Conservation (phyloP, 305 asterid genomes). For the Fraxinus latifolia region DNA sequence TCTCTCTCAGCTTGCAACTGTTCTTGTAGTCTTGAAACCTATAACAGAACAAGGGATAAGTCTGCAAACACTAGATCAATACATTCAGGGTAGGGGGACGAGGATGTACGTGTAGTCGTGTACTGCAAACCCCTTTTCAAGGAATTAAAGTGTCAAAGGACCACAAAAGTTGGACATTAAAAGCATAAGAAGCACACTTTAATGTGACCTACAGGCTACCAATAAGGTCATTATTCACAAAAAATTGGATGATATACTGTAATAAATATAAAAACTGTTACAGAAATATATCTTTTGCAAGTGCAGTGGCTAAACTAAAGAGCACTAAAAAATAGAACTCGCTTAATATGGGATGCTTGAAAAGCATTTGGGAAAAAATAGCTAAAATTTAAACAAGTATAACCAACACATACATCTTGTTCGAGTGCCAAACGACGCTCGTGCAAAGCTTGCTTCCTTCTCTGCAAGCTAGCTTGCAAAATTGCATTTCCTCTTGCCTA, state of each 20-base stretch:
- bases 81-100: background rate
- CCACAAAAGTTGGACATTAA: background rate
- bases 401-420: constrained; percentile 72
- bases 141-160: background rate
- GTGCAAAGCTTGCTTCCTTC: constrained; percentile 96
- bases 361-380: background rate
- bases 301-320: background rate
- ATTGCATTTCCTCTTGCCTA: constrained; percentile 97
- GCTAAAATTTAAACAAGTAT: background rate
- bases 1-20: constrained; percentile 99
- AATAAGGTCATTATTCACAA: background rate
- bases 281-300: background rate
- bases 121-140: background rate
- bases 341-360: background rate
- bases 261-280: background rate
- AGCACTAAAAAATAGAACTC: background rate
- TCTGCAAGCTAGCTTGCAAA: constrained; percentile 98
- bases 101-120: background rate
- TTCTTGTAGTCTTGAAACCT: constrained; percentile 96
- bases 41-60: constrained; percentile 21
- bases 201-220: background rate
- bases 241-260: background rate
- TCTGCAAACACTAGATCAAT: constrained; percentile 3
- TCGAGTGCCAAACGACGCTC: constrained; percentile 98
- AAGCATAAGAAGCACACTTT: background rate